Evolutionary conservation across 2,329 filamentous ascomycete genomes (phyloP), one percentile per base, ranked within the genome.

Genomic region (Hirsutella rhossiliensis): DNA sequence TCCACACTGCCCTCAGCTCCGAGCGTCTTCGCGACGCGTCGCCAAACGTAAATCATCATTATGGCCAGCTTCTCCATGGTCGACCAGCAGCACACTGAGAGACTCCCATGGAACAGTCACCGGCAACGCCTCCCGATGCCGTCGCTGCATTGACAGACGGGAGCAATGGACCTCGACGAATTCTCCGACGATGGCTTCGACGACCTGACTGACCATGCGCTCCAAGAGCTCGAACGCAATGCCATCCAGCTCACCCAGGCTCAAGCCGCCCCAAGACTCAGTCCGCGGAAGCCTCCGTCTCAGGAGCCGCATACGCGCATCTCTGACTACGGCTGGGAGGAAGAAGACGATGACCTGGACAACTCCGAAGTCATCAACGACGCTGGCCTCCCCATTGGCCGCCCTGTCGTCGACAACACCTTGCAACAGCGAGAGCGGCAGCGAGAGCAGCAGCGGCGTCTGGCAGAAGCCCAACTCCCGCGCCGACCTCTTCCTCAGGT

Each of bases 141-240:
- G 41, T 32, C 43, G 20, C 31, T 23, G 19, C 28, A 28, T 13
- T 36, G 45, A 40, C 42, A 49, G 54, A 48, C 49, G 44, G 23
- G 23, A 49, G 50, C 43, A 45, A 66, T 66, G 63, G 62, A 64
- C 46, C 45, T 64, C 63, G 76, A 80, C 63, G 73, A 76, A 48
- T 82, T 78, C 56, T 76, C 71, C 47, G 79, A 82, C 56, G 78
- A 80, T 56, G 77, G 71, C 47, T 68, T 84, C 52, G 77, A 83
- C 57, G 68, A 73, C 36, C 63, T 83, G 37, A 74, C 78, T 50
- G 67, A 72, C 48, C 70, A 72, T 49, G 67, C 67, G 40, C 63
- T 83, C 4, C 68, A 76, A 52, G 76, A 81, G 56, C 73, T 84
- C 48, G 80, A 84, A 56, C 72, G 74, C 53, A 72, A 74, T 54